These are phyloP conservation scores for Phyllosticta ampelicida DNA, from an alignment of 2,329 filamentous ascomycete species.

Conservation along the genomic window DNA sequence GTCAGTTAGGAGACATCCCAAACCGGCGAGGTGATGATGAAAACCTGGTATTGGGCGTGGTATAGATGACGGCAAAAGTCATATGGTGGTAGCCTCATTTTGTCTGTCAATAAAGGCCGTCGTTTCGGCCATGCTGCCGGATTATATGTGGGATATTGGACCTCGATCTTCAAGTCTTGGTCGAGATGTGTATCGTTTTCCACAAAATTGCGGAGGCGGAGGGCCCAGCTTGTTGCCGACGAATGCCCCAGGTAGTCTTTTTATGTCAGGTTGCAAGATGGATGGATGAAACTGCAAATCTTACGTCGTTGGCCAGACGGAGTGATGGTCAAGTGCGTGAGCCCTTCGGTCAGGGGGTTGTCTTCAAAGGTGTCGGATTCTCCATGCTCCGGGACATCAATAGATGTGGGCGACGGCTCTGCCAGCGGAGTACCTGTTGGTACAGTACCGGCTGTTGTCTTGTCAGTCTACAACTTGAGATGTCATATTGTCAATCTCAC, in stretches of 20 bases:
- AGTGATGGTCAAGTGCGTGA: slow-evolving; percentile 9
- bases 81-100: slow-evolving; percentile 34
- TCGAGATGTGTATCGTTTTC: slow-evolving; percentile 20
- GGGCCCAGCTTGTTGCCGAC: slow-evolving; percentile 16
- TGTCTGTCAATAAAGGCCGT: slow-evolving; percentile 21
- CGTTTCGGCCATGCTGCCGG: slow-evolving; percentile 26
- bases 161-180: slow-evolving; percentile 24
- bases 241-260: slow-evolving; percentile 18
- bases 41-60: slow-evolving; percentile 38
- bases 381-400: neutral
- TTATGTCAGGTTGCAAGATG: neutral
- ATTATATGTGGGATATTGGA: slow-evolving; percentile 22
- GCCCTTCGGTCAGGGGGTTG: slow-evolving; percentile 9
- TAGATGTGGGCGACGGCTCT: neutral
- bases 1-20: neutral
- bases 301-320: slow-evolving; percentile 10
- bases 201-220: slow-evolving; percentile 17
- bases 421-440: neutral
- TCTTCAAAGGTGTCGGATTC: slow-evolving; percentile 2
- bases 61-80: slow-evolving; percentile 42
- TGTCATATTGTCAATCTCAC: neutral
- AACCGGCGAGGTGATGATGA: neutral
- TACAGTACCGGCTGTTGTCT: neutral
- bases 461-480: neutral
- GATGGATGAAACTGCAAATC: neutral